phyloP scores from a whole-genome alignment of 2,329 filamentous ascomycete species.

The Aspergillus sp. region DNA sequence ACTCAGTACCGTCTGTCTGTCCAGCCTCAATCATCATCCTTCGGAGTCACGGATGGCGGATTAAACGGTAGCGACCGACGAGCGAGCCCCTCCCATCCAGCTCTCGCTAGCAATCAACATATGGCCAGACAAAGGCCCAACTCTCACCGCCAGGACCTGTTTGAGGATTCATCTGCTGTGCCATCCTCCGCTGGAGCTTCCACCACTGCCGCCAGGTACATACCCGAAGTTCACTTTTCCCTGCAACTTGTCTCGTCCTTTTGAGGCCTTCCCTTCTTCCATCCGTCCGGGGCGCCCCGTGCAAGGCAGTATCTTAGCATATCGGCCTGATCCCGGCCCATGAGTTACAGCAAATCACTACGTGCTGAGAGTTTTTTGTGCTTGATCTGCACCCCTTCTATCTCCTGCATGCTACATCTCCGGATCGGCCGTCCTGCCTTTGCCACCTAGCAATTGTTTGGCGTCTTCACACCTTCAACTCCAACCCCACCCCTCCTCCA shows the following conservation, averaged over 20 bases:
- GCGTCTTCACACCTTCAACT: not conserved
- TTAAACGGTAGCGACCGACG: conserved; percentile 35
- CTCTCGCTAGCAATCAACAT: conserved; percentile 38
- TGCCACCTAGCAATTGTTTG: not conserved
- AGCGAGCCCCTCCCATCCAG: conserved; percentile 30
- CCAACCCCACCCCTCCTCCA: not conserved
- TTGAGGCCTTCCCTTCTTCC: not conserved
- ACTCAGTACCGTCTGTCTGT: conserved; percentile 19
- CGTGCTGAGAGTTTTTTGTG: conserved; percentile 1
- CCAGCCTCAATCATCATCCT: conserved; percentile 15
- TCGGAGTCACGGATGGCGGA: conserved; percentile 42
- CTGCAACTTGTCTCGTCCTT: conserved; percentile 9
- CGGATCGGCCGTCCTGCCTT: not conserved
- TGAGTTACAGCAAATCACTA: too few relatives aligned
- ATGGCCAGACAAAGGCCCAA: conserved; percentile 49
- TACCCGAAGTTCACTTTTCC: conserved; percentile 21
- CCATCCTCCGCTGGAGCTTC: conserved; percentile 26
- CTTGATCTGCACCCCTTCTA: not conserved
- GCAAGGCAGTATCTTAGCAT: not conserved
- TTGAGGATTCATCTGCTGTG: conserved; percentile 34
- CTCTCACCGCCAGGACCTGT: conserved; percentile 43
- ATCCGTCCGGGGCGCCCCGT: conserved; percentile 3
- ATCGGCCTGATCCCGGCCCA: not conserved
- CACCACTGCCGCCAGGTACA: conserved; percentile 37
- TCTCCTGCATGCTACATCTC: not conserved